Percentiles rank a stretch among this genome's conserved stretches.
phyloP scores from a whole-genome alignment of 805 yeast genomes.

The Maudiozyma turicensis region DNA sequence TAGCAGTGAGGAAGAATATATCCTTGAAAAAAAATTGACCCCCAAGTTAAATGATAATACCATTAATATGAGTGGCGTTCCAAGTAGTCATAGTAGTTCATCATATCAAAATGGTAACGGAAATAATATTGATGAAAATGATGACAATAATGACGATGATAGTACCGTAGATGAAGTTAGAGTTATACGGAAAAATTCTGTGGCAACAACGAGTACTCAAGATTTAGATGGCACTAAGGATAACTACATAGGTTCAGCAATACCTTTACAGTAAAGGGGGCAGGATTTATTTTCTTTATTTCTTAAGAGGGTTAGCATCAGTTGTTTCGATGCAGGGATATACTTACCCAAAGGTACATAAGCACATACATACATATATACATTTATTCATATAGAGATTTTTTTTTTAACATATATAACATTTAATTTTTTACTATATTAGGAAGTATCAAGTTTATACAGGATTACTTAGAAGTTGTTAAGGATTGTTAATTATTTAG shows the following conservation, averaged over 20 bases:
- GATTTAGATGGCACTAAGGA: not conserved
- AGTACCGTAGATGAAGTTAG: not conserved
- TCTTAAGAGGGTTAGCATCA: too few species aligned
- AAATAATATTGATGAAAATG: not conserved
- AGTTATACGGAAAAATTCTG: slow-evolving; percentile 1
- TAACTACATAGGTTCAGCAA: not conserved
- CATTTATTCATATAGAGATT: too few species aligned
- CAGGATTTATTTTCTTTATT: too few species aligned
- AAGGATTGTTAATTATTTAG: too few species aligned
- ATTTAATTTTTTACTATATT: too few species aligned
- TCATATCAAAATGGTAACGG: not conserved
- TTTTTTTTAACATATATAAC: too few species aligned
- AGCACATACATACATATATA: too few species aligned
- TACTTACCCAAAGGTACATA: too few species aligned
- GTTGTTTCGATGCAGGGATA: too few species aligned
- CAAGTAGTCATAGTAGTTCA: not conserved
- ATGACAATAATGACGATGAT: not conserved
- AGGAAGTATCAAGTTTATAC: too few species aligned
- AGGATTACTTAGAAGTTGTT: too few species aligned
- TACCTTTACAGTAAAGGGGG: not conserved
- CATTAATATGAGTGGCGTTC: not conserved
- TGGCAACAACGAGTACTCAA: not conserved
- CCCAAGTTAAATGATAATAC: not conserved
- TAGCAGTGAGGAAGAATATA: slow-evolving; percentile 7
- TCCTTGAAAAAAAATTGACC: slow-evolving; percentile 3